phyloP scores from a whole-genome alignment of 2,329 filamentous ascomycete genomes.

The Aspergillus bombycis region DNA sequence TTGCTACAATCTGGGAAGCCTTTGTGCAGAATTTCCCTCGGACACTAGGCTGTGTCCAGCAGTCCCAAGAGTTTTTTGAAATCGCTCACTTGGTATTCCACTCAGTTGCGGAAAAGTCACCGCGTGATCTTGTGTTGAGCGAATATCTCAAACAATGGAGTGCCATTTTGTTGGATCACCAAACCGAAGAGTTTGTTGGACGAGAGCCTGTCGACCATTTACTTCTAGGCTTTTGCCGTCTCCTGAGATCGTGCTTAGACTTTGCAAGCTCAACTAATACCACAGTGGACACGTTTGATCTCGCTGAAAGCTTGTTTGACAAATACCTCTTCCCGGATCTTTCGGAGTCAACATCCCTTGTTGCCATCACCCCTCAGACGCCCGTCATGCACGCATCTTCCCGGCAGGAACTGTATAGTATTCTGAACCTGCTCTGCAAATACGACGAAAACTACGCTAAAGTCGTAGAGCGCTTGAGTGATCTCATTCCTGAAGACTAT shows the following conservation, averaged over 20 bases:
- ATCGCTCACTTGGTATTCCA: slow-evolving; percentile 47
- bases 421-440: slow-evolving; percentile 61
- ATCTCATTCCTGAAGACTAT: slow-evolving; percentile 60
- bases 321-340: slow-evolving; percentile 67
- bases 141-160: slow-evolving; percentile 50
- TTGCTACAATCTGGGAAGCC: slow-evolving; percentile 50
- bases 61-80: slow-evolving; percentile 52
- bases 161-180: slow-evolving; percentile 45
- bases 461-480: slow-evolving; percentile 57
- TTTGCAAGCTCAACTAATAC: slow-evolving; percentile 38
- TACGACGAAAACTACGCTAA: slow-evolving; percentile 52
- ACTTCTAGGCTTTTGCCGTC: slow-evolving; percentile 46
- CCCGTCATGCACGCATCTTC: slow-evolving; percentile 60
- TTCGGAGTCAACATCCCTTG: slow-evolving; percentile 34
- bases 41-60: slow-evolving; percentile 39
- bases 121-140: slow-evolving; percentile 40
- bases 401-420: slow-evolving; percentile 62
- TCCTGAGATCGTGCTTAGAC: slow-evolving; percentile 48
- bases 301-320: slow-evolving; percentile 60
- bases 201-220: slow-evolving; percentile 49
- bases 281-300: slow-evolving; percentile 38
- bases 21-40: slow-evolving; percentile 45
- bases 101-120: slow-evolving; percentile 44
- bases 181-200: slow-evolving; percentile 51
- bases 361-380: slow-evolving; percentile 38